These are phyloP conservation scores for Prunus armeniaca DNA, from an alignment of 306 rosid genomes.

Conservation along the genomic window DNA sequence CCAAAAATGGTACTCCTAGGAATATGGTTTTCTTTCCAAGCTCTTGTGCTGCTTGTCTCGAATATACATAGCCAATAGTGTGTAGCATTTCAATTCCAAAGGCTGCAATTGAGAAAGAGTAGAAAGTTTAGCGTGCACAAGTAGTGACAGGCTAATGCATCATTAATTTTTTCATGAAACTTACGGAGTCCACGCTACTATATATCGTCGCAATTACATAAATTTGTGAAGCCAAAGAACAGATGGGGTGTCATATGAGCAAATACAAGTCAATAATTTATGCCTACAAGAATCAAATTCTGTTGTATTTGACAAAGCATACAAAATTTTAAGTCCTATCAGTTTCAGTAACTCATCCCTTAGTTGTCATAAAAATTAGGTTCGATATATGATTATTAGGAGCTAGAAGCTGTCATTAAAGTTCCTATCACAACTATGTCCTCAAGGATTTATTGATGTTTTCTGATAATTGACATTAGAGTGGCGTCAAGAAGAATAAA, in stretches of 20 bases:
- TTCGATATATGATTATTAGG: not conserved
- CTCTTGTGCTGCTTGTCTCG: conserved; percentile 94
- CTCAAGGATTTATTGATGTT: too few relatives aligned
- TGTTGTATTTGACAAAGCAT: not conserved
- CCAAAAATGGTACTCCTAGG: conserved; percentile 86
- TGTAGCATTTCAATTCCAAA: conserved; percentile 72
- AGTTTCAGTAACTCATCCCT: not conserved
- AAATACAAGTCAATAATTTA: not conserved
- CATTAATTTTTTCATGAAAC: not conserved
- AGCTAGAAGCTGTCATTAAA: too few relatives aligned
- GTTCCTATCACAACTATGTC: too few relatives aligned
- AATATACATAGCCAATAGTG: conserved; percentile 77
- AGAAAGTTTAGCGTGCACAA: not conserved
- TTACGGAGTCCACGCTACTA: not conserved
- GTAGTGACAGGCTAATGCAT: not conserved
- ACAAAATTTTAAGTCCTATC: not conserved
- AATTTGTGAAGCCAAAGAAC: not conserved
- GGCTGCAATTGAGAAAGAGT: conserved; percentile 34
- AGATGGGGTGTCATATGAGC: not conserved
- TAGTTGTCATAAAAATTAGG: not conserved
- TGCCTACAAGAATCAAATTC: not conserved
- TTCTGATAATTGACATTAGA: too few relatives aligned
- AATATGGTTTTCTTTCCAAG: conserved; percentile 86
- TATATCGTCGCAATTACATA: not conserved
- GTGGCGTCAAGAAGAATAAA: too few relatives aligned